Conservation (phyloP, 148 eudicot genomes). For the Silene latifolia region DNA sequence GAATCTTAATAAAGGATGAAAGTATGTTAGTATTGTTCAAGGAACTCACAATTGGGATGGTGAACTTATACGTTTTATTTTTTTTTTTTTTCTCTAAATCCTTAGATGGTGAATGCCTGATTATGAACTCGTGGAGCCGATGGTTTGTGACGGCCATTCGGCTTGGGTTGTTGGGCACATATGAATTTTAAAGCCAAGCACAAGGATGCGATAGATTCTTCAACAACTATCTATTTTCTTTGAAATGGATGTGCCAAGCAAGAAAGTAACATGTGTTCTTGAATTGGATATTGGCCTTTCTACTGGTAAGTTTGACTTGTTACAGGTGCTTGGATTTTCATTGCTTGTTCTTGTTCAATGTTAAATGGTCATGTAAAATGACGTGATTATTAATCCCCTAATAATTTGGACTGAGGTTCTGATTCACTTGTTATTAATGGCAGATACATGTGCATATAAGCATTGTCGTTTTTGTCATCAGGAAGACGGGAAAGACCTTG, state of each 20-base stretch:
- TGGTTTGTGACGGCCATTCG: neutral
- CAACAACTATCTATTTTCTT: neutral
- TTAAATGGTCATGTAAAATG: too few relatives aligned
- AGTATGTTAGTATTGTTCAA: too few relatives aligned
- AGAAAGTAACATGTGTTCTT: neutral
- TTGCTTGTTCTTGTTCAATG: too few relatives aligned
- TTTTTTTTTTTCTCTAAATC: neutral
- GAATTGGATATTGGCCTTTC: neutral
- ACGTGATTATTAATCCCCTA: too few relatives aligned
- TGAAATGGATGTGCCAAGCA: neutral
- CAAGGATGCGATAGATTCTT: neutral
- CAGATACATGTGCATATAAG: neutral
- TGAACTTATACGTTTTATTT: neutral
- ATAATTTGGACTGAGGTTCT: neutral
- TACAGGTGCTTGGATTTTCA: too few relatives aligned
- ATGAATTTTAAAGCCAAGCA: neutral
- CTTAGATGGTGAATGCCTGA: neutral
- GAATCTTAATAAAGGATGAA: neutral
- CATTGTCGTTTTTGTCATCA: neutral
- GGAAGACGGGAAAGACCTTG: too few relatives aligned
- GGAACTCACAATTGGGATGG: too few relatives aligned
- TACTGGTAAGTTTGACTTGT: neutral
- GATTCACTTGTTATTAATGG: neutral
- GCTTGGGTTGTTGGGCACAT: neutral
- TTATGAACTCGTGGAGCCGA: constrained; percentile 1